Percentiles rank a stretch among this genome's conserved stretches.
phyloP scores from a whole-genome alignment of 441 rosid species.

The Viola pubescens region DNA sequence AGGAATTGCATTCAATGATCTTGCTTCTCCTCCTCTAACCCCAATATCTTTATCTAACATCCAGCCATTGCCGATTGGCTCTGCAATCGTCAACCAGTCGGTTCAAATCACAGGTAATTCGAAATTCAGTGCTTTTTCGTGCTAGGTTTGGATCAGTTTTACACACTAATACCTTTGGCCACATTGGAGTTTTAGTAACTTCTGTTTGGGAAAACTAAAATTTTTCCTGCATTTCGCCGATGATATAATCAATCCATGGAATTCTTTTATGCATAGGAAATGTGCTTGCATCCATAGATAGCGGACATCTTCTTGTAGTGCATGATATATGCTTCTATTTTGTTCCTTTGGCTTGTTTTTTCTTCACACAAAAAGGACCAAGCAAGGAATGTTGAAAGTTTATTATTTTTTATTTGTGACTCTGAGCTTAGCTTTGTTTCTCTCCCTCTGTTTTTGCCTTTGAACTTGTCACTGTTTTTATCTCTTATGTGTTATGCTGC shows the following conservation, averaged over 20 bases:
- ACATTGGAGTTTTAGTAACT: background rate
- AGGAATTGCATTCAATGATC: slow-evolving; percentile 34
- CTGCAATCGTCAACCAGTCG: slow-evolving; percentile 19
- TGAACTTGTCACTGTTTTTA: background rate
- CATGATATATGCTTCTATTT: background rate
- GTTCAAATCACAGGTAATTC: slow-evolving; percentile 34
- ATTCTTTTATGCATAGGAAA: background rate
- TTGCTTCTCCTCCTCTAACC: slow-evolving; percentile 57
- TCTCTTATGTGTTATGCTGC: background rate
- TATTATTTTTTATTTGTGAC: background rate
- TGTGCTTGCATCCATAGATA: background rate
- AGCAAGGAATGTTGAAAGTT: background rate
- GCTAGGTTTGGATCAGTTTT: background rate
- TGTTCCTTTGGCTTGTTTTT: background rate
- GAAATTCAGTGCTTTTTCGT: background rate
- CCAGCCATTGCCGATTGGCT: slow-evolving; percentile 20
- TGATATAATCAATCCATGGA: background rate
- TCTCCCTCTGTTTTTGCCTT: background rate
- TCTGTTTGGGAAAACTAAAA: background rate
- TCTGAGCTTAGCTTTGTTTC: background rate
- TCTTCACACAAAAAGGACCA: background rate
- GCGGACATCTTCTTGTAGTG: background rate
- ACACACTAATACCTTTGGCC: background rate
- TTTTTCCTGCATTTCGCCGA: background rate
- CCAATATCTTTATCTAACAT: slow-evolving; percentile 43